Base-by-base conservation (phyloP, 345 rosid species). In the Brassica nigra region DNA sequence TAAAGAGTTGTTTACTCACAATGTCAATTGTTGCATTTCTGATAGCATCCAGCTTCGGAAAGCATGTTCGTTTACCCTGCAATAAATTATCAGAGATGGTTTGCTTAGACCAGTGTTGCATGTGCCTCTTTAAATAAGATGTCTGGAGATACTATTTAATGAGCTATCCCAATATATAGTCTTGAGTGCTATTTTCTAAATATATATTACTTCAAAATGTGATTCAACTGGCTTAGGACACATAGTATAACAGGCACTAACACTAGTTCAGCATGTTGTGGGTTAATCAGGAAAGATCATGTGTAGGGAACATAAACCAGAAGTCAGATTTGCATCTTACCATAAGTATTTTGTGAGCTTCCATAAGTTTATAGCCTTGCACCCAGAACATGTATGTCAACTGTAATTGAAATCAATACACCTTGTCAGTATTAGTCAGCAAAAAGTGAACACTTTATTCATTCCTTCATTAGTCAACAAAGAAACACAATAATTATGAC, bases 341-440 rank as follows among this genome's bases (percentile, higher is more conserved):
- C 94, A 86, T 85, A 62, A 95, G 92, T 76, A 90, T 61, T 64
- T 70, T 86, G 81, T 88, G 86, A 63, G 97, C 98, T 16, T 93
- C 91, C 68, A 71, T 86, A 23, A 95, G 97, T 87, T 87, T 90
- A 86, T 92, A 92, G 74, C 92, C 97, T 81, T 81, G 94, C 83
- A 92, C 87, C 99, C 99, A 95, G 83, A 90, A 92, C 98, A 95
- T 90, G 88, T 89, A 91, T 42, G 99, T 89, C 88, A 92, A 64
- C 97, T 95, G 98, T 64, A 74, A 76, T 81, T 61, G 59, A 78
- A 65, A 31, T 71, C 3, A 75, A 66, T 54, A 68, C 15, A 36
- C 1, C 0, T 37, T 66, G 62, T 72, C 68, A 79, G 39, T 66
- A 59, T 58, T 5, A 42, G 58, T 78, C 28, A 55, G 57, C 47